A percentile compares a stretch with the other conserved stretches of the same genome.
Conservation (phyloP, 1,139 yeast genomes). For the Suhomyces taliae region DNA sequence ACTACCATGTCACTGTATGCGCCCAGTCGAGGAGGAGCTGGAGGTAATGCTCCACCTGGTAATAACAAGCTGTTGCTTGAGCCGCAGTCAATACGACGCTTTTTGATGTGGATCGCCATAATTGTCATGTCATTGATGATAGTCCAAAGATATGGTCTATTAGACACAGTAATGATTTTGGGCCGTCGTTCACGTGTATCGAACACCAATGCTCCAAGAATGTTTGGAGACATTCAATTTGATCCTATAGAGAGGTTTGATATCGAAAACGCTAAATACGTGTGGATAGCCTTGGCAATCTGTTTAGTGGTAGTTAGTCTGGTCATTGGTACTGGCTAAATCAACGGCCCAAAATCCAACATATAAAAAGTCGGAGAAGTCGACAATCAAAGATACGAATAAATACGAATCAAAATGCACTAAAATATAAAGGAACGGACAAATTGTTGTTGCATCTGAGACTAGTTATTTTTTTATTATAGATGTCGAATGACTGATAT, state of each 20-base stretch:
- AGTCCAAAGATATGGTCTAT: conserved; percentile 4
- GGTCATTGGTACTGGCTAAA: conserved; percentile 4
- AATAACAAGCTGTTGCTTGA: not conserved
- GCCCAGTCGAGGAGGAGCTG: not conserved
- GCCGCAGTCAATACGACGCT: not conserved
- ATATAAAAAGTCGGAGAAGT: not conserved
- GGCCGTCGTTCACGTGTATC: not conserved
- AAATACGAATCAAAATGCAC: not conserved
- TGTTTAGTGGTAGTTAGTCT: conserved; percentile 1
- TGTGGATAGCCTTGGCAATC: conserved; percentile 17
- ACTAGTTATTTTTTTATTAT: no score
- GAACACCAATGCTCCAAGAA: not conserved
- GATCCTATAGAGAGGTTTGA: conserved; percentile 27
- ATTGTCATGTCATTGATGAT: conserved; percentile 6
- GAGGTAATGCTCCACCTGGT: not conserved
- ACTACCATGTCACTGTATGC: not conserved
- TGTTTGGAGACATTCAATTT: conserved; percentile 19
- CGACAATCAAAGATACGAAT: not conserved
- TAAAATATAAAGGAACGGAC: no score
- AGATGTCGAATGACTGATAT: no score
- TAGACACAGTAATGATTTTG: not conserved
- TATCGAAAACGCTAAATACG: conserved; percentile 21
- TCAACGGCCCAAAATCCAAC: not conserved
- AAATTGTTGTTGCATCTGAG: no score
- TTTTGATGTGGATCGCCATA: conserved; percentile 1